Evolutionary conservation across 768 basidiomycete genomes (phyloP), one percentile per base, ranked within the genome.

Genomic region (Tulasnella sp.): DNA sequence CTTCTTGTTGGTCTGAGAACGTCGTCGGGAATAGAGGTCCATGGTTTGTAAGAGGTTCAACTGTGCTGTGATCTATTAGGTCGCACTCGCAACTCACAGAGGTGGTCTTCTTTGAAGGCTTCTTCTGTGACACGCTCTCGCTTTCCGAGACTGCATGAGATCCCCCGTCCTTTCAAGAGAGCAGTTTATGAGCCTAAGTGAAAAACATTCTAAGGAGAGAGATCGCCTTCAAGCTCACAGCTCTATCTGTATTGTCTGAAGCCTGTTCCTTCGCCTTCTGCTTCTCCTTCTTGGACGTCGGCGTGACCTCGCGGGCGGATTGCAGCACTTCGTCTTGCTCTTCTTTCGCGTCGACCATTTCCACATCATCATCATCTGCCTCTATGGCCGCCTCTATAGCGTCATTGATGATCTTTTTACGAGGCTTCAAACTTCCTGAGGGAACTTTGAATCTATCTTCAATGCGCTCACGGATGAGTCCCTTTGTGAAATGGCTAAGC

Each of bases 401-500:
- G 21, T 48, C 44, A 29, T 59, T 46, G 8, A 59, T 42, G 1
- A 59, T 10, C 45, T 48, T 50, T 7, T 31, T 24, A 17, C 57
- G 57, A n/a, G 21, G 25, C 21, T 49, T 59, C 48, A 59, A 25
- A n/a, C 29, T 31, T 11, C 57, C 57, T 4, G 57, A 25, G 49
- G 57, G 45, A n/a, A 59, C 24, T n/a, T 59, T 49, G 57, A 59
- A 59, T 24, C 49, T 44, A 11, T 30, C 31, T 25, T 59, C 57
- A 22, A 59, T 30, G 17, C 48, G 44, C 15, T 59, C 57, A 17
- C 57, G 27, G 4, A 59, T 25, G 22, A 59, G 45, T 11, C 46
- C 57, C 45, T 59, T 59, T 12, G 57, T 59, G 19, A 22, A 59
- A 19, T 59, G 21, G 30, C 57, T 59, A 24, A n/a, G n/a, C n/a